A percentile compares a stretch with the other conserved stretches of the same genome.
Conservation (phyloP, 2,329 filamentous ascomycete species). For the Juglanconis juglandina region DNA sequence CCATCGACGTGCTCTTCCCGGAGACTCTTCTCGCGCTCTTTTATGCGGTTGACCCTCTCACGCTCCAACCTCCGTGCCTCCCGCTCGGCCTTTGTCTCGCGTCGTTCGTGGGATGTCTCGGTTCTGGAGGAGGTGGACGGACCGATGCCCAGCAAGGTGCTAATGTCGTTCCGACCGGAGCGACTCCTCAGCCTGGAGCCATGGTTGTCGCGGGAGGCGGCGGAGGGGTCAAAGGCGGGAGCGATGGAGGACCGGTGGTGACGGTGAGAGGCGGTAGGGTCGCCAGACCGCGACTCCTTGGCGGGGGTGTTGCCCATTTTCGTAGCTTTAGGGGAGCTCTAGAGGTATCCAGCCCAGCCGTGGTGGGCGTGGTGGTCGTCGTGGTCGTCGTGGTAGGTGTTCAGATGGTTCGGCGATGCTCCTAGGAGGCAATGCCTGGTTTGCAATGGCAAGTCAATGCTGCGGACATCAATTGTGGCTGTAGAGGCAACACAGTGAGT, state of each 20-base stretch:
- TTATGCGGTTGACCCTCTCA: constrained; percentile 69
- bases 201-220: constrained; percentile 20
- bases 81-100: constrained; percentile 87
- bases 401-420: constrained; percentile 2
- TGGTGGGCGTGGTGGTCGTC: too few species aligned
- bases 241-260: constrained; percentile 20
- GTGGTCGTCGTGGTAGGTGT: too few species aligned
- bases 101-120: constrained; percentile 54
- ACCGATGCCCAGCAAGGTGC: constrained; percentile 41
- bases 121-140: constrained; percentile 36
- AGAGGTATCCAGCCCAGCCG: too few species aligned
- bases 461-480: background rate
- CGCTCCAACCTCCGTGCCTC: constrained; percentile 82
- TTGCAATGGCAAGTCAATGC: background rate
- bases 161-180: constrained; percentile 43
- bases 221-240: constrained; percentile 18
- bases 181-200: constrained; percentile 27
- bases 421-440: constrained; percentile 8
- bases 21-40: constrained; percentile 87
- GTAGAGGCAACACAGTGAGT: background rate
- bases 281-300: constrained; percentile 31
- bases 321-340: too few species aligned
- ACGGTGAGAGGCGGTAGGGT: constrained; percentile 22
- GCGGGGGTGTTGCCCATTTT: constrained; percentile 34
- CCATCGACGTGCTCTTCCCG: constrained; percentile 91